Percentiles rank a stretch among this genome's conserved stretches.
Evolutionary conservation across 192 early-diverging fungal species (phyloP).

Genomic region (Podila minutissima): DNA sequence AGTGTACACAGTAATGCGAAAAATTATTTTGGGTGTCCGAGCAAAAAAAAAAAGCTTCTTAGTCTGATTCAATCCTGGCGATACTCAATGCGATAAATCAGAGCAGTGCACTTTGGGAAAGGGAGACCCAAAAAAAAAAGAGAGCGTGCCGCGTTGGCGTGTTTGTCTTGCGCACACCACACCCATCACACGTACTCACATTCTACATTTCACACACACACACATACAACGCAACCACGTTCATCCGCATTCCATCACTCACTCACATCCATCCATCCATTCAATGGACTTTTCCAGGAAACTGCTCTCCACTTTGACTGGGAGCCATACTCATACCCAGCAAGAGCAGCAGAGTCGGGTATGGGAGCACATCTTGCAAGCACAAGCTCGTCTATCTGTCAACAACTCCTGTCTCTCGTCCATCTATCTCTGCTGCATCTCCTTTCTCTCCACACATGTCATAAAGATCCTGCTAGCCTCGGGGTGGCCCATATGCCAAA

Average conservation of each 20-base stretch:
- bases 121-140: neutral
- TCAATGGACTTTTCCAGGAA: slow-evolving; percentile 35
- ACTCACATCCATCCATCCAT: neutral
- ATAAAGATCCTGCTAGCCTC: neutral
- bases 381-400: too few relatives aligned
- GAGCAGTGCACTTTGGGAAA: slow-evolving; percentile 11
- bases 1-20: neutral
- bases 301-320: slow-evolving; percentile 25
- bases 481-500: neutral
- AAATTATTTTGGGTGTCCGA: neutral
- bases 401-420: too few relatives aligned
- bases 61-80: neutral
- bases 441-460: too few relatives aligned
- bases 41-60: too few relatives aligned
- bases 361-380: too few relatives aligned
- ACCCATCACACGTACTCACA: too few relatives aligned
- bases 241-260: neutral
- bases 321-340: slow-evolving; percentile 12
- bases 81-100: neutral
- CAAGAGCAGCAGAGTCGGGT: too few relatives aligned
- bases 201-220: too few relatives aligned
- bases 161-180: too few relatives aligned
- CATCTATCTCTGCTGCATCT: neutral
- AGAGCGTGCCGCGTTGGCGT: too few relatives aligned
- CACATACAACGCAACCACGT: neutral